These are phyloP conservation scores for Cicer yamashitae DNA, from an alignment of 306 rosid genomes.

Conservation along the genomic window DNA sequence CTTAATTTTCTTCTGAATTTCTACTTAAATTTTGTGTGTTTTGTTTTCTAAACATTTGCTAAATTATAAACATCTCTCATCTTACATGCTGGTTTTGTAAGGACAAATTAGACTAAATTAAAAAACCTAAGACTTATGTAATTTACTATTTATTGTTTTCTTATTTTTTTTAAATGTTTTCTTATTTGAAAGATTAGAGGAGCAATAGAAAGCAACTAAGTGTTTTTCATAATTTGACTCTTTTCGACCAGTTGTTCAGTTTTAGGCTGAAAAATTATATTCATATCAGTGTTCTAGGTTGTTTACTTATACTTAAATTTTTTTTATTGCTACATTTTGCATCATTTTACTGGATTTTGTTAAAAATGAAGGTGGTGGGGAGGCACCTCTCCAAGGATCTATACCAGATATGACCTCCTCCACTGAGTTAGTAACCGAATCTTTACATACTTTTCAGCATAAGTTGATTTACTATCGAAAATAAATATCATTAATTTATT, in stretches of 20 bases:
- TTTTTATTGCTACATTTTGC: slow-evolving; percentile 37
- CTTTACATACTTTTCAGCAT: slow-evolving; percentile 30
- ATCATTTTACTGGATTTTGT: slow-evolving; percentile 74
- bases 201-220: slow-evolving; percentile 18
- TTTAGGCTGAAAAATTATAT: slow-evolving; percentile 35
- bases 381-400: slow-evolving; percentile 93
- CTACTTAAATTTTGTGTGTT: too few relatives aligned
- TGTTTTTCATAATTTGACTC: background rate
- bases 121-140: too few relatives aligned
- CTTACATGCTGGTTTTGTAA: too few relatives aligned
- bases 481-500: slow-evolving; percentile 39
- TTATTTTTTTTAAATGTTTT: background rate
- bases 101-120: too few relatives aligned
- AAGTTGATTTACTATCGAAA: slow-evolving; percentile 25
- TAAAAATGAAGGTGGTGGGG: slow-evolving; percentile 87
- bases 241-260: slow-evolving; percentile 22
- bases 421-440: slow-evolving; percentile 73
- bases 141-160: too few relatives aligned
- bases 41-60: too few relatives aligned
- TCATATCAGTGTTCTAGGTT: slow-evolving; percentile 30
- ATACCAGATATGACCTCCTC: slow-evolving; percentile 99
- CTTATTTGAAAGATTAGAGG: background rate
- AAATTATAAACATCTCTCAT: too few relatives aligned
- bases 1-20: too few relatives aligned
- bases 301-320: slow-evolving; percentile 21